Evolutionary conservation across 768 basidiomycete genomes (phyloP), one percentile per base, ranked within the genome.

Genomic region (Termitomyces sp.): DNA sequence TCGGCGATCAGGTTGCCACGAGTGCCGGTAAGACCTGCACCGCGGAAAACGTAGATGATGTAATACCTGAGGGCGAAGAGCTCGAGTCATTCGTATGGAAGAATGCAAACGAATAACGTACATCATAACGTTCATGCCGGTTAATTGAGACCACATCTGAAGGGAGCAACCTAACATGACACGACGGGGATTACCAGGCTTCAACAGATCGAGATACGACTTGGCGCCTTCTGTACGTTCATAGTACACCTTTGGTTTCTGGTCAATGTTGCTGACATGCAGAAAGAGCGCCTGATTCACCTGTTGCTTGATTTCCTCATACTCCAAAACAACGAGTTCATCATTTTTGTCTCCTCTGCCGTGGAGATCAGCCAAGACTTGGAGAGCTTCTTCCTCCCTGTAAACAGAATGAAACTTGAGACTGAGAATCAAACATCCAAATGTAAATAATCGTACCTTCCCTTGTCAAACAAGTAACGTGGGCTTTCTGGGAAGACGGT

Each of bases 41-140:
- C 85, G 65, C 87, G 79, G 75, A 91, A 89, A 48, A 91, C 89
- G 61, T 88, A 88, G 63, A 88, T 75, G 36, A 81, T 79, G 58
- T 81, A 81, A 73, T 86, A 85, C 82, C 80, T 83, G 58, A 11
- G 1, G 18, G 22, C 18, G 12, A 54, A 30, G 16, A 16, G 30
- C 31, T 45, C 4, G 22, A 16, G 12, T 36, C 16, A 27, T 0
- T 11, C 4, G n/a, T 44, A 22, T 7, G 18, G 30, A 18, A 16
- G 12, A 1, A 33, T 22, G 4, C 16, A 30, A n/a, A 24, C 36
- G 50, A 16, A 6, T 37, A 18, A 64, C 75, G 37, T 63, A 84
- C 88, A 91, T 88, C 89, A 91, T 91, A 65, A 90, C 81, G 68
- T 91, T 89, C 85, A 91, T 89, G 37, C 88, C 87, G 11, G 78